Evolutionary conservation across 306 rosid species (phyloP).

Genomic region (Trifolium dubium): DNA sequence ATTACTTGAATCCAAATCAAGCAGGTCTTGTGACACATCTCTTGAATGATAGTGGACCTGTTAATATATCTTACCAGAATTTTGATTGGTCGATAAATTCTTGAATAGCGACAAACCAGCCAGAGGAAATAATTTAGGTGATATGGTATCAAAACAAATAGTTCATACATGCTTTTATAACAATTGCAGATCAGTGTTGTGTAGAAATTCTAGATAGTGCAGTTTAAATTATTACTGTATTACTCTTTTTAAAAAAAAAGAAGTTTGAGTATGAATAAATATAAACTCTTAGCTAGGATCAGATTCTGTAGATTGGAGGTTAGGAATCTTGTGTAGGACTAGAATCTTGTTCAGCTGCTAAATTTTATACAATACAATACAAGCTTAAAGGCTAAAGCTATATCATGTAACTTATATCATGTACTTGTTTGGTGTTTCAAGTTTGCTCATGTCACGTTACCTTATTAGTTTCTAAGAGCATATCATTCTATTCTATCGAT

Average conservation of each 20-base stretch:
- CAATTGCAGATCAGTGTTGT: constrained; percentile 21
- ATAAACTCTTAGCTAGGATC: constrained; percentile 22
- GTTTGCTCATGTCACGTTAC: neutral
- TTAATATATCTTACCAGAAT: constrained; percentile 62
- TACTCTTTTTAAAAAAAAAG: neutral
- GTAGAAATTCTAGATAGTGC: constrained; percentile 33
- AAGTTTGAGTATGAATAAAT: neutral
- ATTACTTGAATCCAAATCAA: constrained; percentile 73
- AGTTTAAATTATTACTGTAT: constrained; percentile 9
- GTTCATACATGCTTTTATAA: neutral
- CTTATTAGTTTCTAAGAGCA: no score
- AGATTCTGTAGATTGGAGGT: constrained; percentile 4
- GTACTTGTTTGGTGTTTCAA: neutral
- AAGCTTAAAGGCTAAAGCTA: constrained; percentile 1
- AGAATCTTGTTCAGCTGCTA: neutral
- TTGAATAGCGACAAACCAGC: constrained; percentile 40
- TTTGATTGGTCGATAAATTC: constrained; percentile 79
- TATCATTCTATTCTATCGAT: neutral
- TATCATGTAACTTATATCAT: neutral
- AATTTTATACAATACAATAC: constrained; percentile 2
- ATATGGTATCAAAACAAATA: constrained; percentile 11
- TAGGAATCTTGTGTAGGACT: neutral
- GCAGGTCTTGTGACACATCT: constrained; percentile 94
- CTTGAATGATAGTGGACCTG: constrained; percentile 71
- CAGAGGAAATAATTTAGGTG: constrained; percentile 30